Conservation (phyloP, 225 moss, liverwort and hornwort species). For the Physcomitrellopsis africana region DNA sequence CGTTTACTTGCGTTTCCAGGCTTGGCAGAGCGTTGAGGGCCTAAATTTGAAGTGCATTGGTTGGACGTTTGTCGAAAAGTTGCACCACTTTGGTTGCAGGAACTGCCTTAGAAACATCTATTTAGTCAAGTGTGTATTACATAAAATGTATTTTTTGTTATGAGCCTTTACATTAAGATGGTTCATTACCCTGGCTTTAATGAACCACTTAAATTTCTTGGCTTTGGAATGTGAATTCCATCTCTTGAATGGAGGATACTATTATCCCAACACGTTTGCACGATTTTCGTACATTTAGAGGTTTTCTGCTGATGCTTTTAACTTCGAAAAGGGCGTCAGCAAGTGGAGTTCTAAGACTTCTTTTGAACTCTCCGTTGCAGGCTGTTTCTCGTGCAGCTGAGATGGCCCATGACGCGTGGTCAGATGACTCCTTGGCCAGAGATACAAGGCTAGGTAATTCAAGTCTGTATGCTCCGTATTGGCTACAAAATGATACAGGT, state of each 20-base stretch:
- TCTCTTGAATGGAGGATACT: no score
- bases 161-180: no score
- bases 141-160: no score
- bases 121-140: background rate
- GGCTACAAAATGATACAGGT: conserved; percentile 98
- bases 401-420: conserved; percentile 82
- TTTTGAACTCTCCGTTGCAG: conserved; percentile 44
- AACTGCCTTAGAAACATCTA: conserved; percentile 13
- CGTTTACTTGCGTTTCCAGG: background rate
- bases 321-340: conserved; percentile 9
- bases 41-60: conserved; percentile 8
- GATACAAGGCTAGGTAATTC: conserved; percentile 45
- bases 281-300: conserved; percentile 1
- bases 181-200: no score
- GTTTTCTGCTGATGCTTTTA: background rate
- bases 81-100: conserved; percentile 6
- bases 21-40: background rate
- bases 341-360: conserved; percentile 1
- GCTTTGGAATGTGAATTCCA: no score
- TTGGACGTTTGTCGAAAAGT: background rate
- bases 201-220: no score
- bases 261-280: conserved; percentile 9
- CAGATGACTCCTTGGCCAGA: conserved; percentile 42
- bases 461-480: conserved; percentile 87
- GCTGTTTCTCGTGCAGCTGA: conserved; percentile 85